Evolutionary conservation across 2,329 filamentous ascomycete species (phyloP), one percentile per base, ranked within the genome.

Genomic region (Beauveria caledonica): DNA sequence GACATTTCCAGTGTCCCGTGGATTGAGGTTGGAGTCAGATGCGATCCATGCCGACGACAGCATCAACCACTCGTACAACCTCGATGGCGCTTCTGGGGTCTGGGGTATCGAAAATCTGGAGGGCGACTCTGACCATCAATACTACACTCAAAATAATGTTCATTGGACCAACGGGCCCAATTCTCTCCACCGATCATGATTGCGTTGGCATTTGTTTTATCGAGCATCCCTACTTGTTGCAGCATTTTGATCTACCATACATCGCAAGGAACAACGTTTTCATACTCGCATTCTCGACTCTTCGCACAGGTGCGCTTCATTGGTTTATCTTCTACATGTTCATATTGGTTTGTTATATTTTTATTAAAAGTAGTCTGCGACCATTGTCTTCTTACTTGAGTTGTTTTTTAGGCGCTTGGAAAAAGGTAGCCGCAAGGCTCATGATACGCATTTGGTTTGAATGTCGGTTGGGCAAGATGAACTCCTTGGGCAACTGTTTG

Each of bases 21-120:
- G 63, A 3, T 39, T 66, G 42, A 68, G 66, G 53, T 17, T 59
- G 2, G 65, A 66, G 10, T 39, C 64, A 2, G 62, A 65, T 46
- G 45, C 36, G n/a, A 51, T 65, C 5, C 21, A 19, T 5, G 40
- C 36, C 9, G 56, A 52, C 25, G 49, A 52, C 5, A 44, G 8
- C 11, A 8, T 60, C 15, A 8, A n/a, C 19, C 48, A 52, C 5
- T n/a, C 29, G 5, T 55, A 55, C n/a, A 29, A 42, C 23, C 11
- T 49, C 13, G 58, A 49, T 6, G 44, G 19, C 23, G n/a, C 23
- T 33, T 29, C 58, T 15, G 25, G n/a, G 19, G 40, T 45, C 25
- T 60, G 58, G 58, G 10, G 11, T n/a, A 49, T 60, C 15, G 21
- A 27, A 1, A 8, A 3, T 19, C 21, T 60, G 5, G 58, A 60